A percentile compares a stretch with the other conserved stretches of the same genome.
Evolutionary conservation across 192 early-diverging fungal species (phyloP).

Genomic region (Blastocladiella britannica): DNA sequence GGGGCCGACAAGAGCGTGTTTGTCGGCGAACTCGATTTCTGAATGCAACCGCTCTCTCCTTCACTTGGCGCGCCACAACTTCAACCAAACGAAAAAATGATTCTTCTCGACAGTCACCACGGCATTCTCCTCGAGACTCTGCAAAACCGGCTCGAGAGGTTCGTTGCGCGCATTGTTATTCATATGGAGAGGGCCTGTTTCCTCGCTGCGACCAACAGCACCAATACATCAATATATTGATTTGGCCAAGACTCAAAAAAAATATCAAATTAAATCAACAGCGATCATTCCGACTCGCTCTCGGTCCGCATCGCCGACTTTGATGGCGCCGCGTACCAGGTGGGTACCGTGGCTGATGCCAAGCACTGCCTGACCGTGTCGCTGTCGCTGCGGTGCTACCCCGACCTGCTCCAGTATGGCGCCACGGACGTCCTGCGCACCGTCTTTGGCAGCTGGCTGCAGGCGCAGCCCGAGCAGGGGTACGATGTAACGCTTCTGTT

Average conservation of each 20-base stretch:
- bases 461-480: conserved; percentile 31
- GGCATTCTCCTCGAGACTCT: conserved; percentile 34
- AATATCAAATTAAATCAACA: conserved; percentile 6
- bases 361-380: conserved; percentile 44
- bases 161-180: conserved; percentile 1
- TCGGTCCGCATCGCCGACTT: conserved; percentile 82
- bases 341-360: conserved; percentile 39
- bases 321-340: conserved; percentile 79
- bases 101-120: conserved; percentile 41
- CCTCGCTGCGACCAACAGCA: neutral
- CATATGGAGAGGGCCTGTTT: neutral
- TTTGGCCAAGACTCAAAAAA: neutral
- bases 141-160: conserved; percentile 26
- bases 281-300: conserved; percentile 44
- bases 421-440: conserved; percentile 61
- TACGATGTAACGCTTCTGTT: conserved; percentile 68
- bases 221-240: neutral
- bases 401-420: conserved; percentile 57
- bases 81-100: too few relatives aligned
- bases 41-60: too few relatives aligned
- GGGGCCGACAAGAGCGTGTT: conserved; percentile 79
- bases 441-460: conserved; percentile 56
- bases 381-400: conserved; percentile 64
- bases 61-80: too few relatives aligned
- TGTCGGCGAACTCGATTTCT: too few relatives aligned